Evolutionary conservation across 176 grass and related monocot genomes (phyloP).

Genomic region (Phoenix dactylifera): DNA sequence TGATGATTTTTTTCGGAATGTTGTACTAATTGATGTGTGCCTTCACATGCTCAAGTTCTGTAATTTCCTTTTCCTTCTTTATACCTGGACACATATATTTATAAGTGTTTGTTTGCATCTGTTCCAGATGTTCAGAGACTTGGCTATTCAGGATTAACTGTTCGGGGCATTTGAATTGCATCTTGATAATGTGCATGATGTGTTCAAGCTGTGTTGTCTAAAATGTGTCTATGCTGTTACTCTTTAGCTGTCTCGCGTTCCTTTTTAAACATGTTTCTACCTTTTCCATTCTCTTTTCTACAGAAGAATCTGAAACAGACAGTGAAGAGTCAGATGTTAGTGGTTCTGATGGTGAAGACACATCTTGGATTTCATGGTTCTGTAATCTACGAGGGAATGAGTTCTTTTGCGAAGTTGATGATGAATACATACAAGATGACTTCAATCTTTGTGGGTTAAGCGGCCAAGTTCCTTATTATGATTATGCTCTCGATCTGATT

Average conservation of each 20-base stretch:
- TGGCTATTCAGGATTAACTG: too few relatives aligned
- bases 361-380: constrained; percentile 10
- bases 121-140: too few relatives aligned
- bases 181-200: too few relatives aligned
- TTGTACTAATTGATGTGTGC: too few relatives aligned
- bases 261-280: neutral
- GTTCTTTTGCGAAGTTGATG: constrained; percentile 12
- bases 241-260: neutral
- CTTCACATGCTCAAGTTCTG: too few relatives aligned
- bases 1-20: too few relatives aligned
- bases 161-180: too few relatives aligned
- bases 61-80: too few relatives aligned
- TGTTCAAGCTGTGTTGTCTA: neutral
- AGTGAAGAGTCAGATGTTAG: constrained; percentile 5
- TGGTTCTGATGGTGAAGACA: constrained; percentile 5
- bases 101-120: too few relatives aligned
- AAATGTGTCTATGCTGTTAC: neutral
- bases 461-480: constrained; percentile 11
- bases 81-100: too few relatives aligned
- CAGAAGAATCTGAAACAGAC: constrained; percentile 16
- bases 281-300: neutral
- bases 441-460: constrained; percentile 3
- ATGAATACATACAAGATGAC: constrained; percentile 10
- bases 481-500: constrained; percentile 13
- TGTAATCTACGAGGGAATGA: constrained; percentile 15